These are phyloP conservation scores for Talaromyces adpressus DNA, from an alignment of 495 filamentous ascomycete species.

Conservation along the genomic window DNA sequence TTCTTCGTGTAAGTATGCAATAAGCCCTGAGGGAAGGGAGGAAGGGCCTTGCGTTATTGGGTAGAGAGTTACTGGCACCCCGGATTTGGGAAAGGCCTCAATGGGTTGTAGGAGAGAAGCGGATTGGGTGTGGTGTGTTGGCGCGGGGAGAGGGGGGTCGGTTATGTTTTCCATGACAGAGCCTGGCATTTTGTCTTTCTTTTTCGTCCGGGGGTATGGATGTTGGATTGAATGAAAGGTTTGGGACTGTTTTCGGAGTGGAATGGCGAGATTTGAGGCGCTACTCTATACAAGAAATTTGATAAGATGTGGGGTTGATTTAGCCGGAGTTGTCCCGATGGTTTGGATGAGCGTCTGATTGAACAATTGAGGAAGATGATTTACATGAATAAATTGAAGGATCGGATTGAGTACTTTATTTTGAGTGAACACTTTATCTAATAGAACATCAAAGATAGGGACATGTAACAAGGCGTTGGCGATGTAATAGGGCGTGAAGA, in stretches of 20 bases:
- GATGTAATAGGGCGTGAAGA: background rate
- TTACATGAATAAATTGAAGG: background rate
- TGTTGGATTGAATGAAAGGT: background rate
- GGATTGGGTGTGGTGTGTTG: conserved; percentile 37
- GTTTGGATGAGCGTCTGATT: background rate
- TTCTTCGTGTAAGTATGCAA: conserved; percentile 71
- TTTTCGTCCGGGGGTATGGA: background rate
- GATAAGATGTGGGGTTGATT: background rate
- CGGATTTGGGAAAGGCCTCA: conserved; percentile 72
- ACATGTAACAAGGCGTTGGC: background rate
- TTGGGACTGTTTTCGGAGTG: background rate
- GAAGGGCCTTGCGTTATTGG: conserved; percentile 61
- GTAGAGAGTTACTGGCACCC: conserved; percentile 71
- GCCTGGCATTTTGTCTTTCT: conserved; percentile 27
- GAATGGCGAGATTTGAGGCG: background rate
- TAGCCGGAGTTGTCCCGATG: background rate
- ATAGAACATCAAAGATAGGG: background rate
- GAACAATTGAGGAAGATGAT: background rate
- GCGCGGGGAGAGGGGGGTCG: conserved; percentile 44
- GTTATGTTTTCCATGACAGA: conserved; percentile 76
- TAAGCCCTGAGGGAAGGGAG: conserved; percentile 40
- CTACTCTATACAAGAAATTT: background rate
- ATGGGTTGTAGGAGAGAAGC: conserved; percentile 61
- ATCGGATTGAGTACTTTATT: too few relatives aligned
- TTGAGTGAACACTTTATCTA: too few relatives aligned